phyloP scores from a whole-genome alignment of 352 stramenopile genomes.

The Phytophthora pinifolia region DNA sequence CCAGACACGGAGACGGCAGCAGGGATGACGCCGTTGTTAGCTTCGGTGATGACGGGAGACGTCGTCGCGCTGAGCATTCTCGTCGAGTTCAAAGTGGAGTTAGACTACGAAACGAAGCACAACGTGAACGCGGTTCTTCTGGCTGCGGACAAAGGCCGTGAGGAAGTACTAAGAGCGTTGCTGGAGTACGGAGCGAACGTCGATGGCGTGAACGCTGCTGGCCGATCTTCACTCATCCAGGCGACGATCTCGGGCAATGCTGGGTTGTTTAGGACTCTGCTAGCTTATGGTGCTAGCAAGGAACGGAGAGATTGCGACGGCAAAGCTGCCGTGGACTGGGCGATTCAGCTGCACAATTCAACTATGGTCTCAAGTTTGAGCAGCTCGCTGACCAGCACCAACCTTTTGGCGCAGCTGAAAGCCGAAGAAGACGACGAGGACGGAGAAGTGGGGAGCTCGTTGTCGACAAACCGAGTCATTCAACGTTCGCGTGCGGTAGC shows the following conservation, averaged over 20 bases:
- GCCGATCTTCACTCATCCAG: conserved; percentile 50
- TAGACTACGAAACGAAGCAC: conserved; percentile 38
- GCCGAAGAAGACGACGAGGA: conserved; percentile 44
- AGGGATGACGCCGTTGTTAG: conserved; percentile 58
- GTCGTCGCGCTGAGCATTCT: conserved; percentile 49
- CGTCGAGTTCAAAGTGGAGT: conserved; percentile 41
- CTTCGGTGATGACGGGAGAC: conserved; percentile 45
- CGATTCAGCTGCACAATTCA: conserved; percentile 25
- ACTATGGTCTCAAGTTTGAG: conserved; percentile 37
- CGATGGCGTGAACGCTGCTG: conserved; percentile 28
- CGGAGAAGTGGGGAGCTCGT: conserved; percentile 9
- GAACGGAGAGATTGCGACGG: conserved; percentile 23
- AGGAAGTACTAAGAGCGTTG: conserved; percentile 38
- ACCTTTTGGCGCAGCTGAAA: conserved; percentile 37
- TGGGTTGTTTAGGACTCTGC: conserved; percentile 35
- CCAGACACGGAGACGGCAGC: conserved; percentile 39
- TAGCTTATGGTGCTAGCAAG: conserved; percentile 46
- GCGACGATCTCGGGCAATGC: conserved; percentile 43
- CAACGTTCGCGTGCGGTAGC: conserved; percentile 18
- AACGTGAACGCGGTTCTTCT: conserved; percentile 42
- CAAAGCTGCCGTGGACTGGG: conserved; percentile 39
- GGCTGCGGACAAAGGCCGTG: conserved; percentile 52
- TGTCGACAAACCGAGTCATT: conserved; percentile 19
- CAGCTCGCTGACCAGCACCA: conserved; percentile 18
- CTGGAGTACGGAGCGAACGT: conserved; percentile 39